Conservation (phyloP, 805 yeast species). For the Saccharomycopsis sp. region DNA sequence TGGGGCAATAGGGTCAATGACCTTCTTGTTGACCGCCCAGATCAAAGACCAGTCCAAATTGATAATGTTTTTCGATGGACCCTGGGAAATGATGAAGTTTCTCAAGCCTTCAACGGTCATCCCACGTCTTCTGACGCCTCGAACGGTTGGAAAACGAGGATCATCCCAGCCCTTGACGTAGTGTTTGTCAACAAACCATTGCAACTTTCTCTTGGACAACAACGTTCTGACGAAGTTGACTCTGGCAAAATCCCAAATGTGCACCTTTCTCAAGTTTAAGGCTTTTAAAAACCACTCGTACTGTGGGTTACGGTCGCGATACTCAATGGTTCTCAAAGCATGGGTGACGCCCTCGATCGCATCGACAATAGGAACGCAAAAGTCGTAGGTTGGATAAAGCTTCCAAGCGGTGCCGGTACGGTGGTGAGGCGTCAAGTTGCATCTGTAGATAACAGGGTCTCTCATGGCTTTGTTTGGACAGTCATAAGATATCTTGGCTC, state of each 20-base stretch:
- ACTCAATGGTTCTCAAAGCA: slow-evolving; percentile 95
- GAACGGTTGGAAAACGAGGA: slow-evolving; percentile 98
- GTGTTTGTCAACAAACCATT: slow-evolving; percentile 95
- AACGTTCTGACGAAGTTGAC: slow-evolving; percentile 94
- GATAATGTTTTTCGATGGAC: slow-evolving; percentile 95
- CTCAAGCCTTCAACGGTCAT: slow-evolving; percentile 97
- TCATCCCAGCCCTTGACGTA: slow-evolving; percentile 95
- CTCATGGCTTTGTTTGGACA: slow-evolving; percentile 91
- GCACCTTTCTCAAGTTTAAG: slow-evolving; percentile 78
- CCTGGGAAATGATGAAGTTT: slow-evolving; percentile 89
- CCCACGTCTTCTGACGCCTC: slow-evolving; percentile 99
- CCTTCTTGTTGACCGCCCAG: slow-evolving; percentile 96
- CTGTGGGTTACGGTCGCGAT: slow-evolving; percentile 97
- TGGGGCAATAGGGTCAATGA: slow-evolving; percentile 95
- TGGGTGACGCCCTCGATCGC: slow-evolving; percentile 96
- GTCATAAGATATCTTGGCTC: slow-evolving; percentile 93
- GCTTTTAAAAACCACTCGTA: slow-evolving; percentile 92
- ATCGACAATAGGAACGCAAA: slow-evolving; percentile 97
- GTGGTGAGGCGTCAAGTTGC: slow-evolving; percentile 96
- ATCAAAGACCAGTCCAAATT: slow-evolving; percentile 96
- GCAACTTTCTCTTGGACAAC: slow-evolving; percentile 93
- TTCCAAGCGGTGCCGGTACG: slow-evolving; percentile 92
- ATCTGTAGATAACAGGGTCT: slow-evolving; percentile 97
- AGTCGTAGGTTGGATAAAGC: slow-evolving; percentile 96
- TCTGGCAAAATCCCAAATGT: slow-evolving; percentile 97